These are phyloP conservation scores for Haberlea rhodopensis DNA, from an alignment of 257 asterid species.

Conservation along the genomic window DNA sequence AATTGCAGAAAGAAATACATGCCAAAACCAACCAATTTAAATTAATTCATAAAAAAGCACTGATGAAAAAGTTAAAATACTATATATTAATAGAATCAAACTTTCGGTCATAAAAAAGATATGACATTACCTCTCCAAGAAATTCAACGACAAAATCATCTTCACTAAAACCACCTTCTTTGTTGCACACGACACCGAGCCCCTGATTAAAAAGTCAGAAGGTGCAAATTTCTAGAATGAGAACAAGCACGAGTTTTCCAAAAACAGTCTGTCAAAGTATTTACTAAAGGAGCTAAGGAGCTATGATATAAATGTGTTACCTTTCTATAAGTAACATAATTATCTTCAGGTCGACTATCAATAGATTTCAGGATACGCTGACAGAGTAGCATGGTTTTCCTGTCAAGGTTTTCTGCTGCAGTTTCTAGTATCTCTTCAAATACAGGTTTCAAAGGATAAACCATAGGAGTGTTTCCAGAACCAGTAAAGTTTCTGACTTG, in stretches of 20 bases:
- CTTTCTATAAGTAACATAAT: constrained; percentile 96
- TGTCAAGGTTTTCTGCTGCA: constrained; percentile 63
- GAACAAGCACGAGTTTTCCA: constrained; percentile 9
- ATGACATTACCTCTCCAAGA: constrained; percentile 85
- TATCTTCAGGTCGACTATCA: constrained; percentile 85
- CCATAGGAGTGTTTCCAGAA: constrained; percentile 88
- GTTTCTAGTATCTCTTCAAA: constrained; percentile 64
- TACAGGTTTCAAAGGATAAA: constrained; percentile 76
- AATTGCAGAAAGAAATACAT: neutral
- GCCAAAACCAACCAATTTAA: neutral
- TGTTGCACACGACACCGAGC: constrained; percentile 98
- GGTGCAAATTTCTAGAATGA: constrained; percentile 11
- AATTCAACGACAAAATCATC: constrained; percentile 98
- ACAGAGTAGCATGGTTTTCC: constrained; percentile 59
- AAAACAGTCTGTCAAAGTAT: constrained; percentile 4
- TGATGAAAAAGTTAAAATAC: neutral
- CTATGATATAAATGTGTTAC: constrained; percentile 32
- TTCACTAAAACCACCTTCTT: constrained; percentile 82
- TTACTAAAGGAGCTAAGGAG: constrained; percentile 13
- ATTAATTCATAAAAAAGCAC: neutral
- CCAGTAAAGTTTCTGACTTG: constrained; percentile 86
- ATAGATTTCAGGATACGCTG: constrained; percentile 73
- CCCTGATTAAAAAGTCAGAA: constrained; percentile 59
- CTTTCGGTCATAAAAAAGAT: constrained; percentile 5
- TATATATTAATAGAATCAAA: no score